These are phyloP conservation scores for Stagonosporopsis cucurbitacearum DNA, from an alignment of 2,329 filamentous ascomycete species.

Conservation along the genomic window DNA sequence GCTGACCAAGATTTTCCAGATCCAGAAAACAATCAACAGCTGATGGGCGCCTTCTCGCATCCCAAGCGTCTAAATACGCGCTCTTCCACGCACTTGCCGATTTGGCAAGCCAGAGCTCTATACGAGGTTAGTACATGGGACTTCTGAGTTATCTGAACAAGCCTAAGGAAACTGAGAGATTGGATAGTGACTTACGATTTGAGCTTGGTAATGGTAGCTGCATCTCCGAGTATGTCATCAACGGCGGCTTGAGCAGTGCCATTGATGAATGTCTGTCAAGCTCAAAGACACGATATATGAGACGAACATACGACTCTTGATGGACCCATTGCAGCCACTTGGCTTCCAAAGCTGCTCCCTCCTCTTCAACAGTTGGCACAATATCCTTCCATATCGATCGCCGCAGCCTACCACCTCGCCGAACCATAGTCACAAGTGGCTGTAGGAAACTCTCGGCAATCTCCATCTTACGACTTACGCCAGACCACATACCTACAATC, in stretches of 20 bases:
- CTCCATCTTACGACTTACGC: slow-evolving; percentile 65
- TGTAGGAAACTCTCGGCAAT: slow-evolving; percentile 65
- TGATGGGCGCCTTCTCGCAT: slow-evolving; percentile 30
- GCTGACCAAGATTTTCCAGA: slow-evolving; percentile 28
- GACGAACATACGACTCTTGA: slow-evolving; percentile 71
- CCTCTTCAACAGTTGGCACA: slow-evolving; percentile 60
- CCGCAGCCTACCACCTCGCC: slow-evolving; percentile 65
- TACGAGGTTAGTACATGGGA: neutral
- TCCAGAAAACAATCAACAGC: slow-evolving; percentile 40
- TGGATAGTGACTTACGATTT: slow-evolving; percentile 48
- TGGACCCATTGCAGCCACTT: slow-evolving; percentile 72
- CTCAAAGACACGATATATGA: slow-evolving; percentile 70
- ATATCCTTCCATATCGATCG: slow-evolving; percentile 62
- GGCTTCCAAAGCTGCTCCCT: slow-evolving; percentile 62
- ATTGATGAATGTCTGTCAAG: slow-evolving; percentile 73
- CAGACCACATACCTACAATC: slow-evolving; percentile 65
- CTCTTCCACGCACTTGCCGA: slow-evolving; percentile 70
- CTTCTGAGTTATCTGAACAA: neutral
- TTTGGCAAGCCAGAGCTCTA: slow-evolving; percentile 67
- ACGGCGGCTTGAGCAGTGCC: slow-evolving; percentile 67
- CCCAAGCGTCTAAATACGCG: slow-evolving; percentile 56
- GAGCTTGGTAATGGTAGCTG: slow-evolving; percentile 69
- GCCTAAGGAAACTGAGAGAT: neutral
- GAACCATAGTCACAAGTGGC: slow-evolving; percentile 62
- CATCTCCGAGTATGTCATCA: slow-evolving; percentile 73